A percentile compares a stretch with the other conserved stretches of the same genome.
phyloP scores from a whole-genome alignment of 2,329 filamentous ascomycete species.

The Diplodia intermedia region DNA sequence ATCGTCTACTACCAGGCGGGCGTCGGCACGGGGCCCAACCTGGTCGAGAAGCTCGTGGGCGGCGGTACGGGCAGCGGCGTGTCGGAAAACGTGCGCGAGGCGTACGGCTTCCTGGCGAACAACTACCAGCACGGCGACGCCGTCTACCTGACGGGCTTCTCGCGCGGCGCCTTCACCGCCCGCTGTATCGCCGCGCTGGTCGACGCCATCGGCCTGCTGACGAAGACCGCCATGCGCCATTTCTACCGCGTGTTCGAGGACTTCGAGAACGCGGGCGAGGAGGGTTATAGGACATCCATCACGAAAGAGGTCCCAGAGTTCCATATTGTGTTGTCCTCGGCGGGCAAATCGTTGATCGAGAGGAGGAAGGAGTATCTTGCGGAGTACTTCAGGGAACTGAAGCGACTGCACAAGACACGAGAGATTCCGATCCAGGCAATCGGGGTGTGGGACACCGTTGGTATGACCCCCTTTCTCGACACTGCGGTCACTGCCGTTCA shows the following conservation, averaged over 20 bases:
- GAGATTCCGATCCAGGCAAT: slow-evolving; percentile 57
- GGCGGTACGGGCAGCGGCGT: slow-evolving; percentile 43
- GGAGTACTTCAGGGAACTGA: slow-evolving; percentile 49
- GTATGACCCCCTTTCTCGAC: slow-evolving; percentile 37
- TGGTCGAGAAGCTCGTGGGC: slow-evolving; percentile 34
- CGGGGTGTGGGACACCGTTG: slow-evolving; percentile 63
- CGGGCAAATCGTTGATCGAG: slow-evolving; percentile 1
- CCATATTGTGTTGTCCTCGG: background rate
- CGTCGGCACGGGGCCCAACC: slow-evolving; percentile 43
- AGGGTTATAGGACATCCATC: slow-evolving; percentile 23
- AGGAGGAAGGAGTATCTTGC: slow-evolving; percentile 34
- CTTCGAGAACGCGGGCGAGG: slow-evolving; percentile 35
- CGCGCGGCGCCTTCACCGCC: slow-evolving; percentile 63
- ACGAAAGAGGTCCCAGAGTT: slow-evolving; percentile 25
- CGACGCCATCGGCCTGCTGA: slow-evolving; percentile 37
- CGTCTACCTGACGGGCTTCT: slow-evolving; percentile 63
- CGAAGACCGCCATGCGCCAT: slow-evolving; percentile 34
- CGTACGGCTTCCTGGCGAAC: slow-evolving; percentile 67
- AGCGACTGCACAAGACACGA: slow-evolving; percentile 46
- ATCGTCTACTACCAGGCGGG: slow-evolving; percentile 53
- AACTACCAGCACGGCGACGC: slow-evolving; percentile 65
- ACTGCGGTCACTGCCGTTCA: background rate
- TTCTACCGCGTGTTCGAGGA: slow-evolving; percentile 37
- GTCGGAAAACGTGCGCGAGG: slow-evolving; percentile 62
- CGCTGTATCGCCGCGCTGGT: slow-evolving; percentile 38